Base-by-base conservation (phyloP, 2,329 filamentous ascomycete genomes). In the Fusarium udum region DNA sequence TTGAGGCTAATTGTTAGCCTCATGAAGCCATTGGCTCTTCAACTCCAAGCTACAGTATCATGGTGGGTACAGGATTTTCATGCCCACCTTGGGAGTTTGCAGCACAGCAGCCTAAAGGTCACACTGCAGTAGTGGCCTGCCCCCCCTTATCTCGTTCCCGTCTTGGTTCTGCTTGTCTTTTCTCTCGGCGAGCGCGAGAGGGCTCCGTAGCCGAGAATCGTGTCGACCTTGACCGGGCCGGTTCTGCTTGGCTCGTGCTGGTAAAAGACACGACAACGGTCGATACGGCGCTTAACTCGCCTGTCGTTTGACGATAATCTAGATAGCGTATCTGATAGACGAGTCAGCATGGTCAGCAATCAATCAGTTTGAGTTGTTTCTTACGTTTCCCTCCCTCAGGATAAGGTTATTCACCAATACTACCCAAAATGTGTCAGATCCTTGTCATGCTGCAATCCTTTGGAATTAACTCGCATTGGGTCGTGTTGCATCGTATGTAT, bases 61-160 rank as follows among this genome's bases (percentile, higher is more conserved):
- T 55, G 66, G 71, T 74, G 71, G 66, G 56, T 59, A 71, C 65
- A 56, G 34, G 31, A 56, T 73, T 73, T 71, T 67, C 61, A 64
- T 59, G 71, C 20, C 69, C 51, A 60, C 39, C 58, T 57, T 32
- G 43, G 48, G 40, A 49, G 45, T 34, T 32, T 52, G 36, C 48
- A 52, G 64, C 58, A 64, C 51, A 42, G 26, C 36, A 55, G 26
- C 51, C 51, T 42, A 55, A 55, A 18, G 36, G 36, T 55, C 51
- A 42, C 46, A 60, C 53, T 32, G 42, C 45, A 51, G 64, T 69
- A 67, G 49, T 55, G 36, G 26, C 55, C 64, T 66, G 56, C 43
- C 67, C 60, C 62, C 62, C 64, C 28, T 49, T 74, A 65, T 72
- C 67, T 74, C 39, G 53, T 61, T 74, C 52, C 71, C 68, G 64